These are phyloP conservation scores for Articulospora tetracladia DNA, from an alignment of 495 filamentous ascomycete species.

Conservation along the genomic window DNA sequence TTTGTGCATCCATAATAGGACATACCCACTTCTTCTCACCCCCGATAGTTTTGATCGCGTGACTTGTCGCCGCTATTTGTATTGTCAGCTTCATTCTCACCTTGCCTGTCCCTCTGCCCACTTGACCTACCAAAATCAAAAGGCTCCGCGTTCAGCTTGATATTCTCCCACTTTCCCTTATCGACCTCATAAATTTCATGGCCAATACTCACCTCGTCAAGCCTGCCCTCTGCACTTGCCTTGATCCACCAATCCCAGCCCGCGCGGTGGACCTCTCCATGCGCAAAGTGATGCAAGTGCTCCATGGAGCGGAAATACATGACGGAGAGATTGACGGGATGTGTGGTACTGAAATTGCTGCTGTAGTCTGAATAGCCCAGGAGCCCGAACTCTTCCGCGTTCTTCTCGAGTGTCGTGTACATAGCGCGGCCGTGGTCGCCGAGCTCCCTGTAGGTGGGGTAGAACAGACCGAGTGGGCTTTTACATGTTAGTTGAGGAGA, in stretches of 20 bases:
- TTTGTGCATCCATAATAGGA: not conserved
- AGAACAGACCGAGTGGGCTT: not conserved
- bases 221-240: not conserved
- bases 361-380: not conserved
- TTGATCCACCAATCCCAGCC: slow-evolving; percentile 1
- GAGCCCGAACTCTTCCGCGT: not conserved
- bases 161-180: not conserved
- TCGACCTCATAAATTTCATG: not conserved
- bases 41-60: not conserved
- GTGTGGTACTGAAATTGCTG: not conserved
- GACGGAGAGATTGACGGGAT: not conserved
- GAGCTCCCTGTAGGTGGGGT: not conserved
- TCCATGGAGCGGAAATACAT: slow-evolving; percentile 3
- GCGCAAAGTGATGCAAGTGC: not conserved
- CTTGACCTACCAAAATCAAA: not conserved
- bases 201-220: not conserved
- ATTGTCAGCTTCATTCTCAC: not conserved
- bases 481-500: too few relatives aligned
- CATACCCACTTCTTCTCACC: slow-evolving; percentile 1
- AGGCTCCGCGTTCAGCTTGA: not conserved
- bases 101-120: not conserved
- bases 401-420: not conserved
- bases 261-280: not conserved
- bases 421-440: not conserved
- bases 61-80: not conserved